Percentiles rank a stretch among this genome's conserved stretches.
Conservation (phyloP, 306 rosid species). For the Vigna nakashimae region DNA sequence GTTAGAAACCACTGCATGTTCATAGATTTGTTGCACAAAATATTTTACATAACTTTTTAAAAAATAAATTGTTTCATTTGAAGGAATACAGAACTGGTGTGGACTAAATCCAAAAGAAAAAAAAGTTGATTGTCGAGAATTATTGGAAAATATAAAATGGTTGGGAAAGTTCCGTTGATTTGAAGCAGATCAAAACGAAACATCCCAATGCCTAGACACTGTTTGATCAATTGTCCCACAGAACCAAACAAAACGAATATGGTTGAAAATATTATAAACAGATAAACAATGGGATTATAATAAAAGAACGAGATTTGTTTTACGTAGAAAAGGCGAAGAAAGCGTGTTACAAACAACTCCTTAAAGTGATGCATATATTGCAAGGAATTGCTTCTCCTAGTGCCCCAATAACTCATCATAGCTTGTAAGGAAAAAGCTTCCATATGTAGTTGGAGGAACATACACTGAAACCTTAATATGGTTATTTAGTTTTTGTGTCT, state of each 20-base stretch:
- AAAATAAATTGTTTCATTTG: background rate
- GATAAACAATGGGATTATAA: background rate
- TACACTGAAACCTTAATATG: background rate
- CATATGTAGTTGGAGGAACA: background rate
- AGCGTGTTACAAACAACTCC: constrained; percentile 20
- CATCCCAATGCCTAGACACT: constrained; percentile 5
- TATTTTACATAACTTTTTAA: no score
- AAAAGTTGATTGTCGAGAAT: constrained; percentile 2
- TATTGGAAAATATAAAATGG: constrained; percentile 25
- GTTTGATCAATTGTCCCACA: constrained; percentile 10
- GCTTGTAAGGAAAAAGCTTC: constrained; percentile 31
- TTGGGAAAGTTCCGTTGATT: constrained; percentile 16
- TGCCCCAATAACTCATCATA: constrained; percentile 42
- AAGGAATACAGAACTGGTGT: background rate
- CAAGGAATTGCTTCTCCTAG: constrained; percentile 44
- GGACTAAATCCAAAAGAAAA: constrained; percentile 17
- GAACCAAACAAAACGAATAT: background rate
- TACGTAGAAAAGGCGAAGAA: constrained; percentile 30
- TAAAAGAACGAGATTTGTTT: constrained; percentile 13
- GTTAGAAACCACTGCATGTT: no score
- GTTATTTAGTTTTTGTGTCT: constrained; percentile 1
- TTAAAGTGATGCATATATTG: constrained; percentile 49
- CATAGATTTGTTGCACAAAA: no score
- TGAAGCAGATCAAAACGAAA: constrained; percentile 18
- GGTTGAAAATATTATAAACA: background rate